A percentile compares a stretch with the other conserved stretches of the same genome.
Evolutionary conservation across 306 rosid species (phyloP).

Genomic region (Mucuna pruriens): DNA sequence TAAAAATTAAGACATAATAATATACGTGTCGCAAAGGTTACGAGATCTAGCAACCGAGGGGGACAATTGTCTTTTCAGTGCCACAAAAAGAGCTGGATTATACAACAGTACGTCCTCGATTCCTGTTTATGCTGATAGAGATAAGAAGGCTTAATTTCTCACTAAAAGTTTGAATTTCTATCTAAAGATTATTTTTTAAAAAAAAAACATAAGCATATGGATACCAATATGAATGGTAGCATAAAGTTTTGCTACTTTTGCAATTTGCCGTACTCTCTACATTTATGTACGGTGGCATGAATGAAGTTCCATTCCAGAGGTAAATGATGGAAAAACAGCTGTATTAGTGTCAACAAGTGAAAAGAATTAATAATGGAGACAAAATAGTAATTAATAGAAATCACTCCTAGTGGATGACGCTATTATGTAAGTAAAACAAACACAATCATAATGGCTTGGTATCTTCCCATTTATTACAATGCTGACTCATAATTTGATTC

Average conservation of each 20-base stretch:
- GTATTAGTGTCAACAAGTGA: conserved; percentile 35
- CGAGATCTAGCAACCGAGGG: not conserved
- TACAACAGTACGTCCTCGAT: not conserved
- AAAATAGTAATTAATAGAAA: conserved; percentile 24
- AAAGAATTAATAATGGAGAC: conserved; percentile 1
- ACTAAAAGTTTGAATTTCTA: too few relatives aligned
- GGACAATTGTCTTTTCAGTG: conserved; percentile 5
- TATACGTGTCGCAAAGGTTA: not conserved
- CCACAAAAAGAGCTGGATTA: conserved; percentile 25
- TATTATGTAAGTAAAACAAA: not conserved
- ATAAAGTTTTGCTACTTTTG: conserved; percentile 28
- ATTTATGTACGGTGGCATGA: not conserved
- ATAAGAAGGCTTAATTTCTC: too few relatives aligned
- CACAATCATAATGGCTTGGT: not conserved
- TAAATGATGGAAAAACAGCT: conserved; percentile 41
- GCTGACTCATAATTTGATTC: not conserved
- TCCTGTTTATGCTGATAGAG: not conserved
- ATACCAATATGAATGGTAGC: not conserved
- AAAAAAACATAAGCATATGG: too few relatives aligned
- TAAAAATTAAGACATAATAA: not conserved
- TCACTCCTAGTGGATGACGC: not conserved
- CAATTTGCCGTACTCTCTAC: not conserved
- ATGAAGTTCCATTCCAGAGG: conserved; percentile 14
- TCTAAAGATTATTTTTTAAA: too few relatives aligned
- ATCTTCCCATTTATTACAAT: not conserved